A percentile compares a stretch with the other conserved stretches of the same genome.
Evolutionary conservation across 169 alveolate genomes (phyloP).

Genomic region (Hepatocystis sp.): DNA sequence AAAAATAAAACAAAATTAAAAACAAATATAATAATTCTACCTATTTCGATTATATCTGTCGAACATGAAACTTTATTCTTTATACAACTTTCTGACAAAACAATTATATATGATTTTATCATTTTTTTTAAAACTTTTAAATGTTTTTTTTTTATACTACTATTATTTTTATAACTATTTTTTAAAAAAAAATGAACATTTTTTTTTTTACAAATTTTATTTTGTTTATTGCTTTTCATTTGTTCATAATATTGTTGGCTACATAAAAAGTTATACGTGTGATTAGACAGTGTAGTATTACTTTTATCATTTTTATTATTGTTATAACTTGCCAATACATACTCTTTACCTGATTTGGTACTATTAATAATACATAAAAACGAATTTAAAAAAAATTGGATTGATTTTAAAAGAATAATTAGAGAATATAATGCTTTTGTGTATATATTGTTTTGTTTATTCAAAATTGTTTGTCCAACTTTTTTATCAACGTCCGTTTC

Average conservation of each 20-base stretch:
- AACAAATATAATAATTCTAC: slow-evolving; percentile 13
- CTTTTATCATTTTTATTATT: slow-evolving; percentile 8
- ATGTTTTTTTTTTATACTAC: slow-evolving; percentile 35
- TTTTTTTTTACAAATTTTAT: neutral
- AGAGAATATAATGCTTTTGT: slow-evolving; percentile 2
- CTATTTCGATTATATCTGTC: slow-evolving; percentile 5
- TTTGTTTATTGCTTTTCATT: slow-evolving; percentile 23
- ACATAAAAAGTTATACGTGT: too few relatives aligned
- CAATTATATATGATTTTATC: slow-evolving; percentile 11
- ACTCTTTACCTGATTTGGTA: slow-evolving; percentile 28
- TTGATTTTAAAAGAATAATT: slow-evolving; percentile 13
- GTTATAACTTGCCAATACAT: slow-evolving; percentile 3
- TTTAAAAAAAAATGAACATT: slow-evolving; percentile 8
- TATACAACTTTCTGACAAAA: neutral
- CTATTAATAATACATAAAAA: slow-evolving; percentile 12
- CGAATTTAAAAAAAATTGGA: slow-evolving; percentile 16
- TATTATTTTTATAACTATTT: neutral
- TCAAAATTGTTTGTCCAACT: too few relatives aligned
- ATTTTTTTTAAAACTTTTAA: slow-evolving; percentile 21
- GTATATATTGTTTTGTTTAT: slow-evolving; percentile 6
- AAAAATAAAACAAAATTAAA: slow-evolving; percentile 29
- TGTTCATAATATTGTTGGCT: slow-evolving; percentile 34
- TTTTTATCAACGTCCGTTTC: too few relatives aligned
- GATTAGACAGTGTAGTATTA: too few relatives aligned
- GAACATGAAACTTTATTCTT: neutral